A percentile compares a stretch with the other conserved stretches of the same genome.
Conservation (phyloP, 805 yeast species). For the Candida ascalaphidarum region DNA sequence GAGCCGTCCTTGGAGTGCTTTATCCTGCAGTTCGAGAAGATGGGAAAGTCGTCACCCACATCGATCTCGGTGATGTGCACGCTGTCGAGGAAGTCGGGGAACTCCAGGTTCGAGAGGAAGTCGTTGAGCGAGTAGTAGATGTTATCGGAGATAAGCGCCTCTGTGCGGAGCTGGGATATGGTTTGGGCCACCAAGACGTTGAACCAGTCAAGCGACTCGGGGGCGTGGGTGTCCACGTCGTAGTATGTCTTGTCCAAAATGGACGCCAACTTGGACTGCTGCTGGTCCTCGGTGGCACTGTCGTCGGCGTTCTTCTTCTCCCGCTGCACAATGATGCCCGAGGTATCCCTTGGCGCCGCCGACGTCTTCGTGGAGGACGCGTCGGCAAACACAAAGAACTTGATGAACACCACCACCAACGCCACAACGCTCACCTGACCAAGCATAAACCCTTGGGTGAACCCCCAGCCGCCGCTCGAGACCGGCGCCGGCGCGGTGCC, state of each 20-base stretch:
- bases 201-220: conserved; percentile 96
- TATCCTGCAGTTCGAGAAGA: conserved; percentile 87
- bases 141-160: conserved; percentile 78
- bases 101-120: conserved; percentile 49
- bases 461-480: conserved; percentile 41
- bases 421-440: conserved; percentile 71
- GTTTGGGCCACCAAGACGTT: conserved; percentile 90
- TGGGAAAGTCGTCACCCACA: conserved; percentile 92
- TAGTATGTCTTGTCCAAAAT: conserved; percentile 89
- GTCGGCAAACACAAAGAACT: conserved; percentile 72
- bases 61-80: conserved; percentile 80
- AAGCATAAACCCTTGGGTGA: conserved; percentile 64
- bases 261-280: conserved; percentile 15
- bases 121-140: conserved; percentile 71
- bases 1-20: conserved; percentile 46
- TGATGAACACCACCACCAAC: conserved; percentile 54
- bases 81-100: conserved; percentile 76
- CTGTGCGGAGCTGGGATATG: conserved; percentile 78
- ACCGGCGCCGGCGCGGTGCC: background rate
- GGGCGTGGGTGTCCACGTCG: conserved; percentile 75
- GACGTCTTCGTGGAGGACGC: conserved; percentile 32
- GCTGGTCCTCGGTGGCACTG: conserved; percentile 8
- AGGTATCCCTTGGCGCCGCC: conserved; percentile 16
- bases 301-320: conserved; percentile 14
- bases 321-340: conserved; percentile 24